Percentiles rank a stretch among this genome's conserved stretches.
These are phyloP conservation scores for Phialocephala subalpina DNA, from an alignment of 2,329 filamentous ascomycete genomes.

Conservation along the genomic window DNA sequence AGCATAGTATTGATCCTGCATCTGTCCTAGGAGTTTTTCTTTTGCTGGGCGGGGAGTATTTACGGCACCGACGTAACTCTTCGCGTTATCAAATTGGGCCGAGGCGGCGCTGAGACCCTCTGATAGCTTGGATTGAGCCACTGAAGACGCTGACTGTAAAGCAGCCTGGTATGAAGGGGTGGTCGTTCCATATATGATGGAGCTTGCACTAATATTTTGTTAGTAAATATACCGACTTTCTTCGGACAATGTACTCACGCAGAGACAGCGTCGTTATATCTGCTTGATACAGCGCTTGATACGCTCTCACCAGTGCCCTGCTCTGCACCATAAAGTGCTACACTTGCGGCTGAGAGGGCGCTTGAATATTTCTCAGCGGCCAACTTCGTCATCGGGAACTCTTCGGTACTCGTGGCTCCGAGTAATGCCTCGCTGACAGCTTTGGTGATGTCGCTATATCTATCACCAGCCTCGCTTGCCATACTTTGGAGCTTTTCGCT, in stretches of 20 bases:
- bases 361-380: conserved; percentile 64
- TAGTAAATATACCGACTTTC: conserved; percentile 26
- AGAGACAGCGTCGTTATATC: conserved; percentile 63
- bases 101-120: conserved; percentile 77
- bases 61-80: conserved; percentile 69
- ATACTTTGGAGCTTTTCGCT: conserved; percentile 59
- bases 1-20: conserved; percentile 65
- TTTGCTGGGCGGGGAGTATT: conserved; percentile 54
- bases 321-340: conserved; percentile 59
- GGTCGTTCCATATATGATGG: conserved; percentile 68
- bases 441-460: conserved; percentile 59
- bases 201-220: conserved; percentile 51
- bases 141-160: conserved; percentile 66
- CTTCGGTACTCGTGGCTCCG: conserved; percentile 50
- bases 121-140: conserved; percentile 74
- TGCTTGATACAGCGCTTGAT: conserved; percentile 59
- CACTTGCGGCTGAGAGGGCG: conserved; percentile 64
- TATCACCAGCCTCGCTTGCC: conserved; percentile 58
- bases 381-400: conserved; percentile 57
- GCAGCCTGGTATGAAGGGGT: conserved; percentile 55
- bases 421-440: conserved; percentile 64
- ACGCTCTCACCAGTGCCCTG: conserved; percentile 52
- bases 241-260: conserved; percentile 52
- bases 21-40: conserved; percentile 67
- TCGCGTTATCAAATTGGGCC: conserved; percentile 74